phyloP scores from a whole-genome alignment of 2,329 filamentous ascomycete species.

The Pseudogymnoascus sp. region DNA sequence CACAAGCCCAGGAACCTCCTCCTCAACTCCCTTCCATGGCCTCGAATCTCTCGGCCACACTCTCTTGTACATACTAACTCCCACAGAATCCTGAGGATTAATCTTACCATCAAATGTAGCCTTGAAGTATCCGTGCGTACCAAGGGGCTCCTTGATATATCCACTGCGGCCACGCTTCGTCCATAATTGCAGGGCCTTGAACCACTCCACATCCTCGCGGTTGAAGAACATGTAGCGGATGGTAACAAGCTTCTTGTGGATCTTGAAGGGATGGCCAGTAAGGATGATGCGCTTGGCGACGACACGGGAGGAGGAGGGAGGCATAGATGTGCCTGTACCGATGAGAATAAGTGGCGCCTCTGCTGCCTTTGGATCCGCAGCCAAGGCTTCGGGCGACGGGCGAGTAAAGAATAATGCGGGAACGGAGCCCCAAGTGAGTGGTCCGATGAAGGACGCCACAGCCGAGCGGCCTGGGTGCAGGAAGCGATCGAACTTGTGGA shows the following conservation, averaged over 20 bases:
- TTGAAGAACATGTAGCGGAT: conserved; percentile 99
- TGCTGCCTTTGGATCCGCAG: conserved; percentile 37
- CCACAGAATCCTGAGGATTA: conserved; percentile 90
- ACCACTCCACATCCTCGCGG: conserved; percentile 89
- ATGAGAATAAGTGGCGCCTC: conserved; percentile 59
- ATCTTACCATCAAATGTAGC: conserved; percentile 94
- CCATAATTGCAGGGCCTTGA: conserved; percentile 93
- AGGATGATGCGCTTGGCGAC: conserved; percentile 91
- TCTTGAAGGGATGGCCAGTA: conserved; percentile 95
- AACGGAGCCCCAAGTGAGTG: conserved; percentile 86
- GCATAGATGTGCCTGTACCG: conserved; percentile 77
- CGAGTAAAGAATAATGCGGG: conserved; percentile 82
- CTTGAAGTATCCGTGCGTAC: conserved; percentile 99
- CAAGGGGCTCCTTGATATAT: conserved; percentile 87
- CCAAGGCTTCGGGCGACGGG: conserved; percentile 34
- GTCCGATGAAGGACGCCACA: conserved; percentile 82
- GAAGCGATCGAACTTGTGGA: conserved; percentile 93
- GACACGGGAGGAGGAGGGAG: conserved; percentile 67
- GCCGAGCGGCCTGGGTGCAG: conserved; percentile 84
- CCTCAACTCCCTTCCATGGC: conserved; percentile 22
- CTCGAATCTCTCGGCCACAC: conserved; percentile 68
- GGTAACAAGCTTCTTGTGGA: conserved; percentile 95
- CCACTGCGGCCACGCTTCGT: conserved; percentile 81
- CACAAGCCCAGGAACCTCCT: conserved; percentile 17
- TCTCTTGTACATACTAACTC: conserved; percentile 80